Evolutionary conservation across 1,284 basidiomycete genomes (phyloP).

Genomic region (Marasmius tenuissimus): DNA sequence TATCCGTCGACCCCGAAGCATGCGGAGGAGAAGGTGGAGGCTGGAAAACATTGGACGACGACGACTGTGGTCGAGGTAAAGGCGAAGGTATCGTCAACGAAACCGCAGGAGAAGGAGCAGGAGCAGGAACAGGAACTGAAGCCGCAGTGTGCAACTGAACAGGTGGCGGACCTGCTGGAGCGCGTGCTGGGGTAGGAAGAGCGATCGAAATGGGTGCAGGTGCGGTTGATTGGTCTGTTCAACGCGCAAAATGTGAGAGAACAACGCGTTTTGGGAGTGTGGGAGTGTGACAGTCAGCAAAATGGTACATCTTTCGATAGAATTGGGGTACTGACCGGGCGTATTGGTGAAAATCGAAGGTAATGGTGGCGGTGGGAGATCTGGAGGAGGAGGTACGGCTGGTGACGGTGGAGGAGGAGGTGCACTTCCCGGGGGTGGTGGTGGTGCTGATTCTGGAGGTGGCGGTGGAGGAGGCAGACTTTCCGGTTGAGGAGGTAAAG

Average conservation of each 20-base stretch:
- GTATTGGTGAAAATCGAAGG: conserved; percentile 8
- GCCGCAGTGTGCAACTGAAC: conserved; percentile 8
- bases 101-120: conserved; percentile 14
- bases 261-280: neutral
- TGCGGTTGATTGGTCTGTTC: neutral
- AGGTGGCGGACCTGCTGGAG: conserved; percentile 8
- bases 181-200: conserved; percentile 3
- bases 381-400: conserved; percentile 16
- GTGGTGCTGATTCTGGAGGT: conserved; percentile 11
- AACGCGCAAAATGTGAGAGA: neutral
- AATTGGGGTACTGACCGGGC: neutral
- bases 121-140: conserved; percentile 18
- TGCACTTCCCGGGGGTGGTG: conserved; percentile 7
- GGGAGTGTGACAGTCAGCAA: too few relatives aligned
- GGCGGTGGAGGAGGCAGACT: conserved; percentile 5
- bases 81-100: conserved; percentile 20
- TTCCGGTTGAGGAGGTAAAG: conserved; percentile 15
- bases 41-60: conserved; percentile 3
- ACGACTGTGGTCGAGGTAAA: conserved; percentile 16
- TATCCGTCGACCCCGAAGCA: conserved; percentile 9
- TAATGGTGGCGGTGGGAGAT: conserved; percentile 13
- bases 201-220: conserved; percentile 12
- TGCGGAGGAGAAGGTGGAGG: conserved; percentile 28
- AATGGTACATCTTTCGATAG: neutral
- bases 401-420: conserved; percentile 7